Evolutionary conservation across 805 yeast genomes (phyloP), one percentile per base, ranked within the genome.

Genomic region (Hemisphaericaspora nanyangensis): DNA sequence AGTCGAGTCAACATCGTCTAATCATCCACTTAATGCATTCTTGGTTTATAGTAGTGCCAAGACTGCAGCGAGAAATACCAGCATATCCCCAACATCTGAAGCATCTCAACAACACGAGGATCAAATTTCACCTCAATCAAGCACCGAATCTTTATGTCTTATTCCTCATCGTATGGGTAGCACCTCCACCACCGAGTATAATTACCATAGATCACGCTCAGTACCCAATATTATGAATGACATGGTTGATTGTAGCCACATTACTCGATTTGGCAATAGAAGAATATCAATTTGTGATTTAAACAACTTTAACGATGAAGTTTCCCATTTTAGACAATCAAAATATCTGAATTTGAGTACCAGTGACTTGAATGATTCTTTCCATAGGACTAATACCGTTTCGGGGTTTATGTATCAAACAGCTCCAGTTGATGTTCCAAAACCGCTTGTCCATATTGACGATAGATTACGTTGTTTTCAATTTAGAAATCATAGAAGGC

Each of bases 401-500:
- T 2, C 31, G 6, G 18, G 27, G 16, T 16, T 29, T 15, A 16
- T 15, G n/a, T 11, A 17, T 29, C 20, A 29, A 10, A 29, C 32
- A 7, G 20, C 3, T 6, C 30, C 8, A n/a, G 26, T 8, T 2
- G 26, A 22, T 22, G 8, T 22, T 22, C 8, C 8, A 8, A 28
- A 6, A n/a, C 24, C 15, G 11, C 11, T 17, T 28, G 20, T 35
- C n/a, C 33, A 22, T 13, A 6, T 35, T 28, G 38, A 26, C 12
- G 31, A 39, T 7, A 31, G 7, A 12, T 34, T 29, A 12, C 18
- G n/a, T 25, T n/a, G 17, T 24, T 39, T 32, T 31, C 19, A 31
- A 8, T 26, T 36, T 32, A 52, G 58, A 28, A 58, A 61, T 37
- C 79, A 74, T 47, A 63, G 60, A 27, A 45, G 78, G 32, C 52